Base-by-base conservation (phyloP, 768 basidiomycete genomes). In the Crassisporium funariophilum region DNA sequence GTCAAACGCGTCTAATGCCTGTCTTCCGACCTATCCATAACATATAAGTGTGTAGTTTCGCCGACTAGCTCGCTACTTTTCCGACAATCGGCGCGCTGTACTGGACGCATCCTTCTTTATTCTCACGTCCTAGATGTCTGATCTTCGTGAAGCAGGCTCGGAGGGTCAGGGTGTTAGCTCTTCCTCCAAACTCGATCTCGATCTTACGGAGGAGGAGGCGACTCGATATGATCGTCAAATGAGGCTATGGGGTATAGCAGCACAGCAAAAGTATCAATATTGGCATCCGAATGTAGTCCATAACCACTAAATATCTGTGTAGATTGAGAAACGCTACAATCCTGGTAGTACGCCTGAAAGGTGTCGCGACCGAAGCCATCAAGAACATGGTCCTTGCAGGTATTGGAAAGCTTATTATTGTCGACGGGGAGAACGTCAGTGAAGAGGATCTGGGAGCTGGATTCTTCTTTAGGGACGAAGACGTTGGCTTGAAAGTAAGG, bases 351-450 rank as follows among this genome's bases (percentile, higher is more conserved):
- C 81, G 80, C 27, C 75, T 97, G 33, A 78, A 80, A 35, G 91
- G 93, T 3, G 79, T 88, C 29, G 93, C 97, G 31, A 92, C 93
- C 5, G 97, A 99, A 65, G 82, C 86, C 12, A 88, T 98, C 67
- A 99, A 98, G 71, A 99, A 99, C 63, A 88, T 99, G 62, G 95
- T 98, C 13, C 79, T 99, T 37, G 91, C 97, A 8, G 97, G 97
- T 31, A 91, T 99, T 46, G 97, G 97, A 19, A 86, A 82, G 62
- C 70, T 99, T 50, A 73, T 97, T 50, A 77, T 98, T 31, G 77
- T 91, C 55, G 97, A 99, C 68, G 73, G 75, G 16, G 84, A 81
- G 52, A 71, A 78, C 10, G 90, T 99, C 24, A 61, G 72, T 15
- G 84, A 86, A 62, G 86, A 91, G 64, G 97, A 98, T 69, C 79